Conservation (phyloP, 805 yeast species). For the Metschnikowia noctiluminum region DNA sequence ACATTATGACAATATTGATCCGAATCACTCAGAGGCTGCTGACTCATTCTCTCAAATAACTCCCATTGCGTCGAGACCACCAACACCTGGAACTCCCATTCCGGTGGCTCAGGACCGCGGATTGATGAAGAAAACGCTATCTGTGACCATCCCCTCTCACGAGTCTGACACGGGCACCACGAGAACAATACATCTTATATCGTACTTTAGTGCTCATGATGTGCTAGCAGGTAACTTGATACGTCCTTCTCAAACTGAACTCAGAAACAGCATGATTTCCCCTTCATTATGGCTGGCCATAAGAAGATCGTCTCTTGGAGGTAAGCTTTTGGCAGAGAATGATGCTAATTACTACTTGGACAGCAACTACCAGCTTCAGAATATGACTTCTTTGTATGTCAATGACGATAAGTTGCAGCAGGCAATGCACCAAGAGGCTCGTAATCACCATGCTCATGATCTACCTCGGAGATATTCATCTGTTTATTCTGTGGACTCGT, state of each 20-base stretch:
- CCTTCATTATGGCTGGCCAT: slow-evolving; percentile 52
- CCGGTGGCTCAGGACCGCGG: slow-evolving; percentile 39
- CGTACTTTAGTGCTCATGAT: slow-evolving; percentile 76
- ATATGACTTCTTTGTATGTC: slow-evolving; percentile 22
- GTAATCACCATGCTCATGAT: background rate
- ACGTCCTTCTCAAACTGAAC: slow-evolving; percentile 55
- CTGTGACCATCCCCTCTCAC: slow-evolving; percentile 46
- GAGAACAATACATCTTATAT: slow-evolving; percentile 66
- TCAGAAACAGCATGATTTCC: slow-evolving; percentile 49
- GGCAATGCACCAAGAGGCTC: background rate
- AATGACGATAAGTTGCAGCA: background rate
- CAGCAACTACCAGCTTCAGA: slow-evolving; percentile 40
- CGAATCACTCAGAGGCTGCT: background rate
- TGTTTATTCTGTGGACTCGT: background rate
- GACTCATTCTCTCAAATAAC: background rate
- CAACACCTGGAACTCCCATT: background rate
- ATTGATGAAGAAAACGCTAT: slow-evolving; percentile 76
- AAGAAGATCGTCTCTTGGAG: slow-evolving; percentile 58
- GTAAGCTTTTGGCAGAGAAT: slow-evolving; percentile 47
- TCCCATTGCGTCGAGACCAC: background rate
- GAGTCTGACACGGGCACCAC: slow-evolving; percentile 24
- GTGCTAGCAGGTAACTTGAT: slow-evolving; percentile 54
- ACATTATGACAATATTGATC: slow-evolving; percentile 6
- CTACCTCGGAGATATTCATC: slow-evolving; percentile 1
- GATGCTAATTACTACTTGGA: slow-evolving; percentile 50